Base-by-base conservation (phyloP, 148 eudicot genomes). In the Euryodendron excelsum region DNA sequence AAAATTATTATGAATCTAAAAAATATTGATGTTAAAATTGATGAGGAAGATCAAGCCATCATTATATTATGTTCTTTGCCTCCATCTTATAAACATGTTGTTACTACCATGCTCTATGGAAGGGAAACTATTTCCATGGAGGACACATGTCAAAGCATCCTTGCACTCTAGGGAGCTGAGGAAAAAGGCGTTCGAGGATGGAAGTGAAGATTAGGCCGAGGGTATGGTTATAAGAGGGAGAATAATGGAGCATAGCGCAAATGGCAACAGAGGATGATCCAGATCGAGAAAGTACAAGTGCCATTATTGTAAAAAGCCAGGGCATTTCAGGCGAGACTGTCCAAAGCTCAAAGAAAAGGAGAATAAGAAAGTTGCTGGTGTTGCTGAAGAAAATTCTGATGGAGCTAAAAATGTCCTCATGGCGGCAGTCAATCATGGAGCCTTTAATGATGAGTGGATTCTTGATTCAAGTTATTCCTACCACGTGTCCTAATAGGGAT, bases 401-500 rank as follows among this genome's bases (percentile, higher is more conserved):
- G 60, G 31, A 33, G 23, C 14, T 5, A 13, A 62, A n/a, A 27
- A 15, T 44, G 71, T 74, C 2, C 20, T n/a, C 0, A 30, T 18
- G 30, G 18, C 31, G 1, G 17, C 27, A 17, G 44, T 3, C 13
- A 17, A 18, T 31, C 1, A 9, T 31, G 23, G 3, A 6, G 6
- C 31, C 20, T 27, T 0, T 5, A 1, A 3, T 9, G 28, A 2
- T 2, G 41, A 76, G 25, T 65, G 41, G 62, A 48, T 65, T 41
- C 39, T 77, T 28, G 60, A 77, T 34, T 41, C 18, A 4, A 47
- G 31, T 5, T 77, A 72, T 31, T 61, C 41, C 10, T 65, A 39
- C 17, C 72, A 76, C 66, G 63, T 33, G 59, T 64, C 47, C 21
- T 18, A 50, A 58, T 61, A 58, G 55, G 31, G 56, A 69, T 15